Evolutionary conservation across 2,329 filamentous ascomycete species (phyloP).

Genomic region (Alternaria panax): DNA sequence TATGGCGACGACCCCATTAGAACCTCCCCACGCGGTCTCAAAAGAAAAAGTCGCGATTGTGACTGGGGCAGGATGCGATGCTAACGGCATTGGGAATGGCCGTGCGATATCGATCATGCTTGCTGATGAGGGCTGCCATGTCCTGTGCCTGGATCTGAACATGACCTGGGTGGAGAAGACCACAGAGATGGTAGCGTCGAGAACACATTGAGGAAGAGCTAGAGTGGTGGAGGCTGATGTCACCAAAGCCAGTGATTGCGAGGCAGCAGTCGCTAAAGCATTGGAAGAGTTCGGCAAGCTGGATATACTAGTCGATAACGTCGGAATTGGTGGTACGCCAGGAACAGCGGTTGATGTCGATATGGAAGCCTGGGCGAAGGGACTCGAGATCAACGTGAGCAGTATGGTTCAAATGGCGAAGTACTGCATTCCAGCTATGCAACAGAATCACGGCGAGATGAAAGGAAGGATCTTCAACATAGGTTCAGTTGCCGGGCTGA

Average conservation of each 20-base stretch:
- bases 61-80: constrained; percentile 65
- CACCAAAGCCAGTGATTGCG: constrained; percentile 62
- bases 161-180: constrained; percentile 61
- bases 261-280: constrained; percentile 51
- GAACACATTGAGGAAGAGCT: constrained; percentile 49
- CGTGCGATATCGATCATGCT: constrained; percentile 66
- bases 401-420: constrained; percentile 72
- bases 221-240: constrained; percentile 62
- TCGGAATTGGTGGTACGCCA: constrained; percentile 65
- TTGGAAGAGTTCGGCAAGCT: constrained; percentile 62
- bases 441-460: constrained; percentile 55
- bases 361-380: constrained; percentile 63
- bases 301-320: constrained; percentile 71
- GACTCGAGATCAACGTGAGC: constrained; percentile 68
- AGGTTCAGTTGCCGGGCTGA: constrained; percentile 66
- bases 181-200: constrained; percentile 58
- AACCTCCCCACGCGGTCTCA: constrained; percentile 52
- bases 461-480: constrained; percentile 68
- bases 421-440: constrained; percentile 67
- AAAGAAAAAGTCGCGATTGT: constrained; percentile 61
- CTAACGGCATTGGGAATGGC: constrained; percentile 68
- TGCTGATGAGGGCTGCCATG: constrained; percentile 64
- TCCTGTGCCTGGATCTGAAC: constrained; percentile 66
- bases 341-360: constrained; percentile 69
- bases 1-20: constrained; percentile 27